These are phyloP conservation scores for Naganishia randhawae DNA, from an alignment of 768 basidiomycete species.

Conservation along the genomic window DNA sequence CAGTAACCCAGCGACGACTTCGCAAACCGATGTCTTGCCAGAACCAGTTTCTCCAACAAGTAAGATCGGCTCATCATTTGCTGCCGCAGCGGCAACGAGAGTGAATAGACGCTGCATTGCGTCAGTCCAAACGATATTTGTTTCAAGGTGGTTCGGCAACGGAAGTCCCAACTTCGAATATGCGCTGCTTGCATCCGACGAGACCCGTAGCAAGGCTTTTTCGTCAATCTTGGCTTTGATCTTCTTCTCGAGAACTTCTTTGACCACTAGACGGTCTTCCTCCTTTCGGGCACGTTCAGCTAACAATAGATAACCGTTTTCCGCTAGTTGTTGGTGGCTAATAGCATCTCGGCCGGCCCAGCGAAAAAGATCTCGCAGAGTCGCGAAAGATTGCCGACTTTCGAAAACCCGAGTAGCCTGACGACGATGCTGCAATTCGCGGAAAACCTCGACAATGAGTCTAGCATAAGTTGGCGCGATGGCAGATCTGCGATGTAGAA, in stretches of 20 bases:
- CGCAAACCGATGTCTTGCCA: slow-evolving; percentile 95
- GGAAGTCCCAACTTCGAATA: slow-evolving; percentile 38
- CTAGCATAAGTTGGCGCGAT: slow-evolving; percentile 93
- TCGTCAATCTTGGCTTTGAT: slow-evolving; percentile 85
- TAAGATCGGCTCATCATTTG: slow-evolving; percentile 87
- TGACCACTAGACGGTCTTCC: slow-evolving; percentile 84
- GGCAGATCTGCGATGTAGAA: slow-evolving; percentile 83
- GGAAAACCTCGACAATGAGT: slow-evolving; percentile 85
- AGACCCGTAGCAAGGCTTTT: slow-evolving; percentile 60
- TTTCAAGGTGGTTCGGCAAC: slow-evolving; percentile 52
- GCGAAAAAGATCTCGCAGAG: slow-evolving; percentile 90
- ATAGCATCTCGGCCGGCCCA: slow-evolving; percentile 91
- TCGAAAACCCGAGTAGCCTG: slow-evolving; percentile 91
- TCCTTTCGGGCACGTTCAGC: slow-evolving; percentile 79
- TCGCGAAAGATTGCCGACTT: slow-evolving; percentile 94
- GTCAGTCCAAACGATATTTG: slow-evolving; percentile 69
- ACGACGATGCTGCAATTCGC: slow-evolving; percentile 83
- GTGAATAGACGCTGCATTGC: slow-evolving; percentile 88
- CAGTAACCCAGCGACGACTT: slow-evolving; percentile 70
- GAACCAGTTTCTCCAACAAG: slow-evolving; percentile 96
- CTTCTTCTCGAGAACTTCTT: slow-evolving; percentile 82
- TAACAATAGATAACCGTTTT: slow-evolving; percentile 95
- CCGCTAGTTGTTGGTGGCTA: slow-evolving; percentile 85
- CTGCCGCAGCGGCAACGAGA: slow-evolving; percentile 76
- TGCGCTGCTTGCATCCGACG: slow-evolving; percentile 30